Percentiles rank a stretch among this genome's conserved stretches.
Evolutionary conservation across 1,284 basidiomycete genomes (phyloP).

Genomic region (Cutaneotrichosporon cyanovorans): DNA sequence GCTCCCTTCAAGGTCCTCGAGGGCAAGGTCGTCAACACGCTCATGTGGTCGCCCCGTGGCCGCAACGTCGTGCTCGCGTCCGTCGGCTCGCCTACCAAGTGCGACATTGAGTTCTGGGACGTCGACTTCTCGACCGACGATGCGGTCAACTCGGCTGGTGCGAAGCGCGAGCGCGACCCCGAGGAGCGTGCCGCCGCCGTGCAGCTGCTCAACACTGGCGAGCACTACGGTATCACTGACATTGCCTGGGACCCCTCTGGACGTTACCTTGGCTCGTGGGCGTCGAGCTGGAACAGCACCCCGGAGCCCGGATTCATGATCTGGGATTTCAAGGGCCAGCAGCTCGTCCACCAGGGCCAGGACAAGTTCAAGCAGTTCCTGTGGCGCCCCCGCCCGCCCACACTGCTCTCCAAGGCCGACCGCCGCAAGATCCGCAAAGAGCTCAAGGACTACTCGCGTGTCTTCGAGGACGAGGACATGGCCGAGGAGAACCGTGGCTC

Average conservation of each 20-base stretch:
- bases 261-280: constrained; percentile 85
- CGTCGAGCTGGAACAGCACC: constrained; percentile 89
- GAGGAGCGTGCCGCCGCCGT: constrained; percentile 80
- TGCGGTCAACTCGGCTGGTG: constrained; percentile 35
- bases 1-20: constrained; percentile 75
- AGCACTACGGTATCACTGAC: constrained; percentile 97
- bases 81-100: constrained; percentile 89
- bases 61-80: constrained; percentile 94
- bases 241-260: constrained; percentile 98
- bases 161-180: constrained; percentile 50
- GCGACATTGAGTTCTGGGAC: constrained; percentile 98
- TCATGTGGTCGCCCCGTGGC: constrained; percentile 95
- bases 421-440: constrained; percentile 80
- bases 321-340: constrained; percentile 96
- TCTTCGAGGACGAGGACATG: constrained; percentile 95
- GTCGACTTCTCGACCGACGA: constrained; percentile 84
- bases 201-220: constrained; percentile 72
- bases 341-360: constrained; percentile 76
- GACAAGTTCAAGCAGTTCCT: constrained; percentile 99
- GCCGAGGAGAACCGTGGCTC: constrained; percentile 90
- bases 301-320: constrained; percentile 94
- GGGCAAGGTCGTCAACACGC: constrained; percentile 83
- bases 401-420: constrained; percentile 78
- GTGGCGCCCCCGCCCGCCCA: constrained; percentile 90
- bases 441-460: constrained; percentile 81